Evolutionary conservation across 352 stramenopile genomes (phyloP).

Genomic region (Phytopythium oedochilum): DNA sequence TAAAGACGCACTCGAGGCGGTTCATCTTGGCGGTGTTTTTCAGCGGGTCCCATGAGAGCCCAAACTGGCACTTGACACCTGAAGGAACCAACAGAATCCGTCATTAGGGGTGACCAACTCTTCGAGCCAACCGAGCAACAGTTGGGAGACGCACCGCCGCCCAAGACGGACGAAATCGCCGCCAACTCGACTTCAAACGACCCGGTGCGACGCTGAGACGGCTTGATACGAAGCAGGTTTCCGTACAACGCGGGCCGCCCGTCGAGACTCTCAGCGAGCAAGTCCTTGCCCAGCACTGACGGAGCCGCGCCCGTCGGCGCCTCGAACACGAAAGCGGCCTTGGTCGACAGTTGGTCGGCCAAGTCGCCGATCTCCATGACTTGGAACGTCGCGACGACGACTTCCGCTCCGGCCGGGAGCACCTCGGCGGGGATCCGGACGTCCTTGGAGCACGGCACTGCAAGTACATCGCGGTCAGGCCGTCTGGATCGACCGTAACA

Average conservation of each 20-base stretch:
- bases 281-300: conserved; percentile 33
- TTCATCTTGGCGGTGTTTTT: conserved; percentile 32
- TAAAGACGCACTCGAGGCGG: conserved; percentile 31
- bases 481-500: too few species aligned
- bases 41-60: conserved; percentile 37
- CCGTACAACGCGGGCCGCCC: conserved; percentile 46
- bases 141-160: conserved; percentile 38
- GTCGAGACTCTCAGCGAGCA: conserved; percentile 28
- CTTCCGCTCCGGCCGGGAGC: conserved; percentile 28
- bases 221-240: conserved; percentile 56
- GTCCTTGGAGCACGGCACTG: conserved; percentile 60
- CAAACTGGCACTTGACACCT: conserved; percentile 60
- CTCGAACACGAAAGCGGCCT: conserved; percentile 36
- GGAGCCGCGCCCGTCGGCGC: conserved; percentile 7
- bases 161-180: conserved; percentile 30
- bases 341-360: conserved; percentile 24
- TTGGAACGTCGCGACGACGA: conserved; percentile 58
- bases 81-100: conserved; percentile 1
- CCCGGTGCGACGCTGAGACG: conserved; percentile 37
- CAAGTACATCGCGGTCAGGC: neutral
- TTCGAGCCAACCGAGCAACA: too few species aligned
- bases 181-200: conserved; percentile 48
- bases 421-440: conserved; percentile 42
- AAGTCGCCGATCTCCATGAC: conserved; percentile 58
- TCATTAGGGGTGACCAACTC: too few species aligned